Base-by-base conservation (phyloP, 2,329 filamentous ascomycete species). In the Colletotrichum euphorbiae region DNA sequence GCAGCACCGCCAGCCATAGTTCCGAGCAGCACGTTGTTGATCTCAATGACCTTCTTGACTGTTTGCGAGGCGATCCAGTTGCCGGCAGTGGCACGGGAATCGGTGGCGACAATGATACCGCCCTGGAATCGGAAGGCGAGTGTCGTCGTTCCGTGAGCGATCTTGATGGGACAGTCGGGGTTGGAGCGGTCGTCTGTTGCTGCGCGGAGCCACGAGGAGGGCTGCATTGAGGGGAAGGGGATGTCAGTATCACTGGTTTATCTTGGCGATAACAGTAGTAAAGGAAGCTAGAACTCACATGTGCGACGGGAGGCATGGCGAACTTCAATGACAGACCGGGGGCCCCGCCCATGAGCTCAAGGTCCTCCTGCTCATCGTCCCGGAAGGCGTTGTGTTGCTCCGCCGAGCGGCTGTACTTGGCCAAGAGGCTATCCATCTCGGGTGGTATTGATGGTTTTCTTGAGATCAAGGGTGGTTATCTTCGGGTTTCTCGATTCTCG, bases 51-150 rank as follows among this genome's bases (percentile, higher is more conserved):
- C 88, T 99, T 99, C 90, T 99, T 99, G 78, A 99, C 96, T 61
- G 96, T 99, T 87, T 99, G 96, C 83, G 93, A 97, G 73, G 96
- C 96, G 82, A 99, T 99, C 96, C 96, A 99, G 88, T 96, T 97
- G 77, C 96, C 96, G 33, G 96, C 95, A 54, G 96, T 97, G 69
- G 96, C 96, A 83, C 96, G 90, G 69, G 96, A 99, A 84, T 99
- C 96, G 68, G 96, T 99, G 62, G 95, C 95, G 59, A 99, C 95
- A 78, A 99, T 97, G 83, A 99, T 98, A 78, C 96, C 96, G 76
- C 94, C 94, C 84, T 98, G 90, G 87, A 98, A 99, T 79, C 95
- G 91, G 88, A 99, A 99, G 71, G 94, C 95, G 70, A 99, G 90
- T 59, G 96, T 99, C 68, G 96, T 99, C 70, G 96, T 99, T 78